Conservation (phyloP, 2,329 filamentous ascomycete species). For the Venturia pyrina region DNA sequence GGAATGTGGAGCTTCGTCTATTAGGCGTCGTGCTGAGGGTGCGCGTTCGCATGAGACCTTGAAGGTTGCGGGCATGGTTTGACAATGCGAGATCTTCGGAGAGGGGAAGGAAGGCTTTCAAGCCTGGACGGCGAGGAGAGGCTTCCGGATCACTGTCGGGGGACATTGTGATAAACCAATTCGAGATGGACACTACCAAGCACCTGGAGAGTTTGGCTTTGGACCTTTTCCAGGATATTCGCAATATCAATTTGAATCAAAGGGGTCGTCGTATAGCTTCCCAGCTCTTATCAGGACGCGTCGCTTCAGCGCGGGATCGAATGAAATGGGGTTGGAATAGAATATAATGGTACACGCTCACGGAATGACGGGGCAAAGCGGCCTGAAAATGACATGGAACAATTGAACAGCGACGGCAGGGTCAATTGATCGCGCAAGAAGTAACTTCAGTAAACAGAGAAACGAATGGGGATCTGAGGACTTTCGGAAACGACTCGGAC, state of each 20-base stretch:
- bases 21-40: not conserved
- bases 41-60: slow-evolving; percentile 14
- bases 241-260: too few relatives aligned
- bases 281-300: slow-evolving; percentile 1
- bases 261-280: not conserved
- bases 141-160: not conserved
- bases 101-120: slow-evolving; percentile 7
- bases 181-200: not conserved
- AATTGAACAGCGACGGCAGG: not conserved
- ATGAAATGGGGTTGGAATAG: not conserved
- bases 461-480: not conserved
- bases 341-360: too few relatives aligned
- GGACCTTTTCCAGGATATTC: too few relatives aligned
- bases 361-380: too few relatives aligned
- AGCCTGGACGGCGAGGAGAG: not conserved
- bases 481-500: not conserved
- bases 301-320: not conserved
- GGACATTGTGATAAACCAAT: not conserved
- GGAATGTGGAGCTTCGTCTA: not conserved
- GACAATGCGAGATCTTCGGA: slow-evolving; percentile 20
- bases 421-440: not conserved
- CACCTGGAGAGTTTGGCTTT: not conserved
- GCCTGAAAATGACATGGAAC: too few relatives aligned
- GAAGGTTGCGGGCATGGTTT: slow-evolving; percentile 35
- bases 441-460: not conserved